Evolutionary conservation across 2,329 filamentous ascomycete genomes (phyloP).

Genomic region (Sporothrix humicola): DNA sequence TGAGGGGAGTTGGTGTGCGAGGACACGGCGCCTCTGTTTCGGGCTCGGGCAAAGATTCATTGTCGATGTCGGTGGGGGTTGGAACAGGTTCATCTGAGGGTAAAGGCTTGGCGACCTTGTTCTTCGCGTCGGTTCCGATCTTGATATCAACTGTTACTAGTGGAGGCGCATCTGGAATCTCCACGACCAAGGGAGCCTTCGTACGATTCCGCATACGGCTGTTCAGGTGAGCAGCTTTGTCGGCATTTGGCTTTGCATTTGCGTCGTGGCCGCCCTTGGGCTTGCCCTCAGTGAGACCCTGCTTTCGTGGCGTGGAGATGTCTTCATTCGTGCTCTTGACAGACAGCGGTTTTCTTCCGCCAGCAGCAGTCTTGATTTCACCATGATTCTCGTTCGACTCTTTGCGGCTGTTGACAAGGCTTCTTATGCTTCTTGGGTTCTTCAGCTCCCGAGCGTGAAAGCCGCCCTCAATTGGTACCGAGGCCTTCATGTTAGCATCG

Average conservation of each 20-base stretch:
- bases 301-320: slow-evolving; percentile 64
- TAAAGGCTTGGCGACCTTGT: slow-evolving; percentile 40
- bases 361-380: slow-evolving; percentile 38
- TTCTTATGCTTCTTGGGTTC: slow-evolving; percentile 54
- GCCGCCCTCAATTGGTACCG: slow-evolving; percentile 32
- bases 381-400: slow-evolving; percentile 43
- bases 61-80: background rate
- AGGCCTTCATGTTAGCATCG: slow-evolving; percentile 42
- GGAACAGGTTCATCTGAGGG: background rate
- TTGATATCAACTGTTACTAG: slow-evolving; percentile 30
- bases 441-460: slow-evolving; percentile 40
- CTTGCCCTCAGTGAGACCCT: slow-evolving; percentile 42
- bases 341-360: slow-evolving; percentile 56
- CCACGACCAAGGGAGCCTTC: slow-evolving; percentile 42
- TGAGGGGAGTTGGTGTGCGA: slow-evolving; percentile 31
- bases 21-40: slow-evolving; percentile 30
- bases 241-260: slow-evolving; percentile 5
- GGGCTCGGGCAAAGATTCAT: background rate
- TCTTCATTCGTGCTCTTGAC: slow-evolving; percentile 66
- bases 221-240: slow-evolving; percentile 31
- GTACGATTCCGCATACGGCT: slow-evolving; percentile 35
- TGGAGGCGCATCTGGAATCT: slow-evolving; percentile 41
- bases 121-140: background rate
- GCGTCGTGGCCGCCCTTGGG: slow-evolving; percentile 36
- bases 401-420: slow-evolving; percentile 52